Evolutionary conservation across 192 early-diverging fungal species (phyloP).

Genomic region (Haplosporangium gracile): DNA sequence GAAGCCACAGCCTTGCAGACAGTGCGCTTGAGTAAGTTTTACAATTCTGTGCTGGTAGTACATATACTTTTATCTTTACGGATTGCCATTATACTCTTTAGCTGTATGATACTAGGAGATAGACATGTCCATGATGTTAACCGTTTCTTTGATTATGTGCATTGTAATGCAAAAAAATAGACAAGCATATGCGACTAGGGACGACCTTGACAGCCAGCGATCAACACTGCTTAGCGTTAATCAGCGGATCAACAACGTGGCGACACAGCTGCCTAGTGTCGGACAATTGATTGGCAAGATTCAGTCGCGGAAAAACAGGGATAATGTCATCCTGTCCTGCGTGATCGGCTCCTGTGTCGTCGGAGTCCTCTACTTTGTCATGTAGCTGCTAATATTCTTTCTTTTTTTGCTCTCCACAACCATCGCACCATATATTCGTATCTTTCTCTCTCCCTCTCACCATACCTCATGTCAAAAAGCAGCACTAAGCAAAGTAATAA

Average conservation of each 20-base stretch:
- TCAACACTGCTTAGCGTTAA: conserved; percentile 66
- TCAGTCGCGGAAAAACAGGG: conserved; percentile 72
- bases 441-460: neutral
- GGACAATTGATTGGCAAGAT: conserved; percentile 80
- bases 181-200: conserved; percentile 80
- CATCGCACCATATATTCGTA: conserved; percentile 2
- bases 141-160: neutral
- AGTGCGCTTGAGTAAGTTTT: conserved; percentile 79
- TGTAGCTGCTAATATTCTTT: conserved; percentile 8
- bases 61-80: neutral
- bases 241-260: conserved; percentile 65
- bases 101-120: neutral
- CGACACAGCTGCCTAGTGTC: conserved; percentile 75
- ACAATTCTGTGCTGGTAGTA: neutral
- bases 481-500: neutral
- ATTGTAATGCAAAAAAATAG: conserved; percentile 52
- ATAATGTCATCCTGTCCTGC: conserved; percentile 78
- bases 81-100: neutral
- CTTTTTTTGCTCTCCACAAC: neutral
- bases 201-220: conserved; percentile 75
- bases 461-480: neutral
- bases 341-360: conserved; percentile 75
- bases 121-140: conserved; percentile 1
- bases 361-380: conserved; percentile 47
- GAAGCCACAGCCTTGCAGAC: conserved; percentile 80